A percentile compares a stretch with the other conserved stretches of the same genome.
Conservation (phyloP, 345 rosid species). For the Hibiscus tridactylites region DNA sequence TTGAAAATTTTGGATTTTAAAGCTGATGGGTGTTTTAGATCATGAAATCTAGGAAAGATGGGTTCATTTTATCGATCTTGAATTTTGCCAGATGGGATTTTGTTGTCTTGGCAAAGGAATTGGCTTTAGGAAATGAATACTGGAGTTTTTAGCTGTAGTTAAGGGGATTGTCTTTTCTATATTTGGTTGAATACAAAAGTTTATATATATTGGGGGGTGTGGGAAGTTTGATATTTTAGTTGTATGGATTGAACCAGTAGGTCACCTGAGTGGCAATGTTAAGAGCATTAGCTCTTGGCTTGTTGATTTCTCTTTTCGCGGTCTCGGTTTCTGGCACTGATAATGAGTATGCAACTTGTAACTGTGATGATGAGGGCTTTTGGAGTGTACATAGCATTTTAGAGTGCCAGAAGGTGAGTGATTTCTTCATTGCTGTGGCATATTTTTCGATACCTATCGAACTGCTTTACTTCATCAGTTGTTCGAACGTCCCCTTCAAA, state of each 20-base stretch:
- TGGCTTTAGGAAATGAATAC: background rate
- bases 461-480: constrained; percentile 84
- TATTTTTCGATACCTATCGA: constrained; percentile 94
- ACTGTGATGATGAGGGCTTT: constrained; percentile 81
- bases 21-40: constrained; percentile 18
- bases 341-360: constrained; percentile 46
- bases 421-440: constrained; percentile 79
- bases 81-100: background rate
- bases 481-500: constrained; percentile 87
- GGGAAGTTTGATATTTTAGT: background rate
- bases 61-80: constrained; percentile 18
- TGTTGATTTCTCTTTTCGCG: constrained; percentile 35
- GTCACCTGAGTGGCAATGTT: constrained; percentile 42
- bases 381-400: constrained; percentile 57
- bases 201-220: background rate
- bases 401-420: constrained; percentile 91
- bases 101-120: background rate
- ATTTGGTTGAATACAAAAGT: background rate
- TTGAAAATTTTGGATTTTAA: constrained; percentile 5
- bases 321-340: constrained; percentile 44
- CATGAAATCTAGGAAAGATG: constrained; percentile 14
- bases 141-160: background rate
- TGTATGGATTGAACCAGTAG: constrained; percentile 19
- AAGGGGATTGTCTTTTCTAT: background rate
- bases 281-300: constrained; percentile 49